Conservation (phyloP, 768 basidiomycete genomes). For the Naganishia randhawae region DNA sequence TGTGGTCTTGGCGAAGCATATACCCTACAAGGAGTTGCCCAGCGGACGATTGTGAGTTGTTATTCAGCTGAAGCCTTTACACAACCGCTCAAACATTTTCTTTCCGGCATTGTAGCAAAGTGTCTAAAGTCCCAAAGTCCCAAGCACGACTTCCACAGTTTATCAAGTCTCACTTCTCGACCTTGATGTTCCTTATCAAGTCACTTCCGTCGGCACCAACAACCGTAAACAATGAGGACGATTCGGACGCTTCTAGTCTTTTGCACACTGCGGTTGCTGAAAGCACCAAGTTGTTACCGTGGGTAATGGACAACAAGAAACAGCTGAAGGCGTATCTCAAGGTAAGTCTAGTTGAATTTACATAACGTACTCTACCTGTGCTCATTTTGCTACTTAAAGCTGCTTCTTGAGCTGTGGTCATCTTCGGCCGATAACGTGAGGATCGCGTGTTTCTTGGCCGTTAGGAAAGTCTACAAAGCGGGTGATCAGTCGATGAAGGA, state of each 20-base stretch:
- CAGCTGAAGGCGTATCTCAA: constrained; percentile 82
- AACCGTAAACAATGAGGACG: constrained; percentile 42
- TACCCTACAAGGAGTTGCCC: constrained; percentile 75
- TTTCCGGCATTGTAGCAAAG: constrained; percentile 58
- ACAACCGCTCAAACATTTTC: background rate
- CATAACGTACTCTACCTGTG: background rate
- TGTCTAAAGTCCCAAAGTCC: constrained; percentile 73
- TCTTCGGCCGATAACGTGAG: constrained; percentile 73
- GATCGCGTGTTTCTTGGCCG: constrained; percentile 78
- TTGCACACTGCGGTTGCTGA: constrained; percentile 68
- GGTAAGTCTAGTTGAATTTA: constrained; percentile 52
- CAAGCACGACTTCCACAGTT: constrained; percentile 80
- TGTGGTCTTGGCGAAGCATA: constrained; percentile 76
- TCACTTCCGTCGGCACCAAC: constrained; percentile 62
- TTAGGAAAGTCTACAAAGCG: constrained; percentile 71
- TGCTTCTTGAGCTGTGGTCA: constrained; percentile 79
- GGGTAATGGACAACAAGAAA: constrained; percentile 76
- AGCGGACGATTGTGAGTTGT: constrained; percentile 78
- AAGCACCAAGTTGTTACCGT: constrained; percentile 83
- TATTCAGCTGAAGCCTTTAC: background rate
- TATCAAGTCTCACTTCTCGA: constrained; percentile 83
- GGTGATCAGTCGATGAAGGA: constrained; percentile 78
- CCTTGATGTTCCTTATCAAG: constrained; percentile 70
- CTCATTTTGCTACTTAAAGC: constrained; percentile 54
- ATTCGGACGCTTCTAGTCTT: constrained; percentile 42